Evolutionary conservation across 352 stramenopile species (phyloP).

Genomic region (Halophytophthora polymorphica): DNA sequence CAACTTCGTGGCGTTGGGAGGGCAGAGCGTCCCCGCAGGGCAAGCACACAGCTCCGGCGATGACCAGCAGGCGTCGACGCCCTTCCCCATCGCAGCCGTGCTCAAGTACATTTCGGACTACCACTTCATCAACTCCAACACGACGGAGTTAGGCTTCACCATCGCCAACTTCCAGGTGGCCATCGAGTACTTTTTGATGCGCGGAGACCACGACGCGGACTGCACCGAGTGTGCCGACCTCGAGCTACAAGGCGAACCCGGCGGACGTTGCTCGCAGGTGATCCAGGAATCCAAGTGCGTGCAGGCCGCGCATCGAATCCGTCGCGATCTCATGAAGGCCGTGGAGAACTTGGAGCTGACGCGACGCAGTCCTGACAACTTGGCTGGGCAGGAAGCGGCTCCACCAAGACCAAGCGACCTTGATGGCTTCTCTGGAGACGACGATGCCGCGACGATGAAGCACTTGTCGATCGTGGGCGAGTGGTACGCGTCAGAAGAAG

Average conservation of each 20-base stretch:
- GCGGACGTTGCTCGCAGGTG: constrained; percentile 13
- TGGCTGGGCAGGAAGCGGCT: constrained; percentile 14
- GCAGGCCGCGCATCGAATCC: constrained; percentile 20
- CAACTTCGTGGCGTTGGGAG: constrained; percentile 20
- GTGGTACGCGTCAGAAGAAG: constrained; percentile 33
- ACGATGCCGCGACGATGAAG: constrained; percentile 6
- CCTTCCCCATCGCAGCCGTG: constrained; percentile 53
- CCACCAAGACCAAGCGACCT: background rate
- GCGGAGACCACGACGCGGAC: constrained; percentile 25
- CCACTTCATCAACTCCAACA: constrained; percentile 85
- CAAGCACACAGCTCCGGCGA: too few relatives aligned
- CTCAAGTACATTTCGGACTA: constrained; percentile 75
- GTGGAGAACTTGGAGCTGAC: constrained; percentile 21
- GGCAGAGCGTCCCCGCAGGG: background rate
- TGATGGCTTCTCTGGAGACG: background rate
- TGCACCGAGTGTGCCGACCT: constrained; percentile 21
- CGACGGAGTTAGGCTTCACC: constrained; percentile 72
- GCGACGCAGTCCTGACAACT: constrained; percentile 12
- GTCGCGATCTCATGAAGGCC: constrained; percentile 18
- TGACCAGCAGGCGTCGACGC: background rate
- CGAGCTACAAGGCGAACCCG: constrained; percentile 10
- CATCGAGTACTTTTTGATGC: constrained; percentile 71
- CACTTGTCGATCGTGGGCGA: constrained; percentile 44
- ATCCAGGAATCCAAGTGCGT: constrained; percentile 29
- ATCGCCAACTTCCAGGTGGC: constrained; percentile 81